These are phyloP conservation scores for Corylus heterophylla DNA, from an alignment of 306 rosid genomes.

Conservation along the genomic window DNA sequence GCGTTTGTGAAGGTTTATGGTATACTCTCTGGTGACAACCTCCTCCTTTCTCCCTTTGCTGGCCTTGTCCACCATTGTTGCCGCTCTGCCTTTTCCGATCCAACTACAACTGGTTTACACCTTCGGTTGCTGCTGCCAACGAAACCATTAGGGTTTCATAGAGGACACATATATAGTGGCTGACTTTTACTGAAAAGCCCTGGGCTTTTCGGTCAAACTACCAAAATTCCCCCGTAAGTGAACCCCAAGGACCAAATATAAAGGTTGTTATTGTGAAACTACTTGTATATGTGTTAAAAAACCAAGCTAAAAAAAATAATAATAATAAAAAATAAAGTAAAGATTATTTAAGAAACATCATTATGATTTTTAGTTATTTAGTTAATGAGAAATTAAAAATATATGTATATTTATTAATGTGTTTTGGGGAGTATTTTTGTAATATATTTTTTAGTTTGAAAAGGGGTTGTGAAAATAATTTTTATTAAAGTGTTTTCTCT, in stretches of 20 bases:
- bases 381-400: no score
- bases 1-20: conserved; percentile 53
- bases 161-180: background rate
- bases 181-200: background rate
- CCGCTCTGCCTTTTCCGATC: background rate
- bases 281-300: no score
- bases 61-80: conserved; percentile 49
- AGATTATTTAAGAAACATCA: no score
- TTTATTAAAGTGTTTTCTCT: no score
- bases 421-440: no score
- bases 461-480: no score
- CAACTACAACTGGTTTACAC: background rate
- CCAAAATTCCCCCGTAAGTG: background rate
- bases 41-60: conserved; percentile 45
- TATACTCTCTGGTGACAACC: conserved; percentile 47
- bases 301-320: no score
- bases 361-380: no score
- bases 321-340: no score
- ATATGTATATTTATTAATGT: no score
- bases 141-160: background rate
- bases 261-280: background rate
- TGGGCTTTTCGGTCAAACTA: background rate
- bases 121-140: background rate
- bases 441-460: no score
- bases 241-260: background rate